Evolutionary conservation across 2,329 filamentous ascomycete species (phyloP).

Genomic region (Xylariaceae sp.): DNA sequence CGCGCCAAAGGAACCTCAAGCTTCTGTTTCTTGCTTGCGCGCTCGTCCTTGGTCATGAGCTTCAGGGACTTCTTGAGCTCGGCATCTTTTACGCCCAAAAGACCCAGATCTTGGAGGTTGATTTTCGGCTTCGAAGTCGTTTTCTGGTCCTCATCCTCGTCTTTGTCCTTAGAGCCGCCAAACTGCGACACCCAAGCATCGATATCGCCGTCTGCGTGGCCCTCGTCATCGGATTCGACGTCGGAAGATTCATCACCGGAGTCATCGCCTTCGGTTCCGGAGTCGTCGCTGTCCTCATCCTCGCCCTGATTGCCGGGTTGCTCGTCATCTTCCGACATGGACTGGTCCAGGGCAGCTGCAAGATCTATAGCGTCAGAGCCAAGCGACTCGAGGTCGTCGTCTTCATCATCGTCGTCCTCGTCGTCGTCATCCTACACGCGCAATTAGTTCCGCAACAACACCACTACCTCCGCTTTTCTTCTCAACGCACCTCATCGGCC

Average conservation of each 20-base stretch:
- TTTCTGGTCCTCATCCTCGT: conserved; percentile 44
- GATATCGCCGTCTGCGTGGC: conserved; percentile 46
- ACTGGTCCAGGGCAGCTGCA: conserved; percentile 49
- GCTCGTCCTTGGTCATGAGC: conserved; percentile 61
- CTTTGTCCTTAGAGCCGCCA: conserved; percentile 56
- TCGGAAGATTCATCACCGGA: conserved; percentile 38
- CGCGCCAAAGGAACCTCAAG: conserved; percentile 78
- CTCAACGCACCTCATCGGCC: conserved; percentile 37
- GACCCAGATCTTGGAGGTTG: conserved; percentile 66
- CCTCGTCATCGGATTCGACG: conserved; percentile 40
- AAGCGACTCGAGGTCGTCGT: conserved; percentile 53
- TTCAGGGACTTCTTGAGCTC: conserved; percentile 75
- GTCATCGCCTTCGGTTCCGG: conserved; percentile 40
- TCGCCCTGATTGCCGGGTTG: conserved; percentile 44
- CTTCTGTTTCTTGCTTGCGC: conserved; percentile 57
- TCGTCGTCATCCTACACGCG: conserved; percentile 47
- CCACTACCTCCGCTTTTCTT: conserved; percentile 18
- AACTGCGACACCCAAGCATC: conserved; percentile 56
- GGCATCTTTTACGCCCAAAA: conserved; percentile 67
- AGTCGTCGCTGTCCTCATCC: conserved; percentile 40
- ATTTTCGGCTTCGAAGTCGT: conserved; percentile 60
- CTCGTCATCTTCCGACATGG: conserved; percentile 43
- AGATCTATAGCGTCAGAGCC: conserved; percentile 56
- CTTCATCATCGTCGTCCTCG: conserved; percentile 45
- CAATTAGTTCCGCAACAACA: conserved; percentile 19